Evolutionary conservation across 495 filamentous ascomycete species (phyloP), one percentile per base, ranked within the genome.

Genomic region (Xylaria grammica): DNA sequence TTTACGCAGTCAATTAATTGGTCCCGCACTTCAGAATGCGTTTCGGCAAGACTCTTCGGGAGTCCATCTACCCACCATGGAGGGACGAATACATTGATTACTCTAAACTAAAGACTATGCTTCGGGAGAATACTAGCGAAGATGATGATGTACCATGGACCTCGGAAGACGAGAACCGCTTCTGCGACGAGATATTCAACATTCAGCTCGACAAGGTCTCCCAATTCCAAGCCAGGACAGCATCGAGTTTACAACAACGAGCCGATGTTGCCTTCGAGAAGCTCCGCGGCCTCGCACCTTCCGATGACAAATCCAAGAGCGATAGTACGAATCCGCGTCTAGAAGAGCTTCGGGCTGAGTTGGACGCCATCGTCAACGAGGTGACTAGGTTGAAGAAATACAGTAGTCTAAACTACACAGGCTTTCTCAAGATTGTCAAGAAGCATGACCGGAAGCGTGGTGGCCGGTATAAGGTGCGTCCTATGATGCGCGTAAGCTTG

Each of bases 351-450:
- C 81, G 94, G 63, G 70, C 82, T 38, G 92, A 97, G 74, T 83
- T 99, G 44, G 96, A 98, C 73, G 71, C 73, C 17, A 95, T 99
- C 74, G 92, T 90, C 19, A 89, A 90, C 72, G 94, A 99, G 76
- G 90, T 94, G 68, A 96, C 90, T 73, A 91, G 97, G 77, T 81
- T 99, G 62, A 92, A 96, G 75, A 97, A 93, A 73, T 99, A 94
- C 77, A 95, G 91, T 73, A 91, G 90, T 26, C 89, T 97, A 77
- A 99, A 99, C 76, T 99, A 96, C 76, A 97, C 96, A 10, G 96
- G 93, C 32, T 97, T 98, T 74, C 84, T 97, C 67, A 99, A 99
- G 81, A 96, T 96, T 27, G 93, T 90, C 26, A 99, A 99, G 85
- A 99, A 99, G 75, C 95, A 99, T 78, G 95, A 99, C 72, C 89